Percentiles rank a stretch among this genome's conserved stretches.
These are phyloP conservation scores for Singerocomus inundabilis DNA, from an alignment of 1,284 basidiomycete genomes.

Conservation along the genomic window DNA sequence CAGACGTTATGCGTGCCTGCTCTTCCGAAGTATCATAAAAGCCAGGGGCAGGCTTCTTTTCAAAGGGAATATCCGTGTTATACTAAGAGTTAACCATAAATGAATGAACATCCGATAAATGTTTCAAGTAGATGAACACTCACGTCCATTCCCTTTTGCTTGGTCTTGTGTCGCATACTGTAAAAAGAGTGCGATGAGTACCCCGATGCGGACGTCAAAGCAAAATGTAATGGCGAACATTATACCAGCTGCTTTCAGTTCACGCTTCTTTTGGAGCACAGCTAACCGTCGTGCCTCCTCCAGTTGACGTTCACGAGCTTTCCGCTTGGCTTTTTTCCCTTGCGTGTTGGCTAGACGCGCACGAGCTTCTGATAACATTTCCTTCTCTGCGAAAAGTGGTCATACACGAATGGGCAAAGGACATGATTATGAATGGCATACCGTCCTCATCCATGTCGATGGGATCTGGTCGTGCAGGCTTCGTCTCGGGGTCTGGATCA, in stretches of 20 bases:
- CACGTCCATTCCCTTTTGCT: constrained; percentile 97
- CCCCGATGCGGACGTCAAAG: neutral
- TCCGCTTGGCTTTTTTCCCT: constrained; percentile 99
- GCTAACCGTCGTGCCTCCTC: constrained; percentile 95
- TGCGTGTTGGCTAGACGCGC: constrained; percentile 98
- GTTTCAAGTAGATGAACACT: constrained; percentile 35
- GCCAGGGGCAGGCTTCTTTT: constrained; percentile 92
- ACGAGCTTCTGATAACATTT: constrained; percentile 98
- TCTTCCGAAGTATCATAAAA: constrained; percentile 99
- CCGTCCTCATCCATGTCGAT: constrained; percentile 99
- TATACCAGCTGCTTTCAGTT: constrained; percentile 97
- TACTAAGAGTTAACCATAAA: constrained; percentile 53
- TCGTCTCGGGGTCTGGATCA: constrained; percentile 98
- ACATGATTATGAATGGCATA: constrained; percentile 33
- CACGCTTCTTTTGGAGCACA: constrained; percentile 96
- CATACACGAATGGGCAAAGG: neutral
- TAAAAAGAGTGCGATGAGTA: constrained; percentile 19
- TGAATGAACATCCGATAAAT: neutral
- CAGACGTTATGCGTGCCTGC: constrained; percentile 81
- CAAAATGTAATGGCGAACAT: constrained; percentile 56
- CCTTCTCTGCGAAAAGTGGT: constrained; percentile 75
- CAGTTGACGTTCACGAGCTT: constrained; percentile 93
- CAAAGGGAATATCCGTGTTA: constrained; percentile 98
- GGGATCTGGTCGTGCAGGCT: constrained; percentile 96
- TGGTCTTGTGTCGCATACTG: constrained; percentile 85